Evolutionary conservation across 139 green algal genomes (phyloP).

Genomic region (Desmodesmus armatus): DNA sequence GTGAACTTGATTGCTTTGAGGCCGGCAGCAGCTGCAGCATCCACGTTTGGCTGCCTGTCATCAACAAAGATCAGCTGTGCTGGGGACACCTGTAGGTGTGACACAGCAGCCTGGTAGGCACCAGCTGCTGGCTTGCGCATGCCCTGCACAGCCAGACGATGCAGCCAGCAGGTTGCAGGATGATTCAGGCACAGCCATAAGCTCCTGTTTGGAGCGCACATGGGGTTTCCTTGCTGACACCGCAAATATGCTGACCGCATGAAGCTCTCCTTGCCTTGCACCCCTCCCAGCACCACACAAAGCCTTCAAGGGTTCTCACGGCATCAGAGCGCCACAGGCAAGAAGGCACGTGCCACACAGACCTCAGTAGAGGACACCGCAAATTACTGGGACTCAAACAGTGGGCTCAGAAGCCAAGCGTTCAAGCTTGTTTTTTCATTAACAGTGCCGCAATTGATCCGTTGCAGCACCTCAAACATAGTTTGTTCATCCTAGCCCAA

Average conservation of each 20-base stretch:
- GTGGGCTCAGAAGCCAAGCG: slow-evolving; percentile 71
- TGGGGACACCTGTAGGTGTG: slow-evolving; percentile 47
- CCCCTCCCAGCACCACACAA: too few species aligned
- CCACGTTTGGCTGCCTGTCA: slow-evolving; percentile 59
- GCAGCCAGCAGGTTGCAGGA: too few species aligned
- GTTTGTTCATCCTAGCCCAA: slow-evolving; percentile 49
- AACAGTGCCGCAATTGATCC: slow-evolving; percentile 44
- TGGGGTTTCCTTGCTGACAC: too few species aligned
- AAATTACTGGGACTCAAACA: neutral
- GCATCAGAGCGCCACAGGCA: too few species aligned
- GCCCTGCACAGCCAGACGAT: slow-evolving; percentile 54
- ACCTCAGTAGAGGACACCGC: neutral
- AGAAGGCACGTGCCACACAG: too few species aligned
- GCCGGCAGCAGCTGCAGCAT: slow-evolving; percentile 30
- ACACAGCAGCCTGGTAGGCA: slow-evolving; percentile 59
- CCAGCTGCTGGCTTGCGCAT: slow-evolving; percentile 73
- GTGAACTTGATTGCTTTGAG: slow-evolving; percentile 31
- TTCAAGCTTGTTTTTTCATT: slow-evolving; percentile 59
- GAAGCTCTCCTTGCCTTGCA: too few species aligned
- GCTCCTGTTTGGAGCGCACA: too few species aligned
- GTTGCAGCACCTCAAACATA: slow-evolving; percentile 47
- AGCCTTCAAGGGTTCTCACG: too few species aligned
- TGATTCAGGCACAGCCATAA: too few species aligned
- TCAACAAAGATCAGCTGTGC: slow-evolving; percentile 77
- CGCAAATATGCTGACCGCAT: too few species aligned